Evolutionary conservation across 129 eudicot species (phyloP).

Genomic region (Lactuca saligna): DNA sequence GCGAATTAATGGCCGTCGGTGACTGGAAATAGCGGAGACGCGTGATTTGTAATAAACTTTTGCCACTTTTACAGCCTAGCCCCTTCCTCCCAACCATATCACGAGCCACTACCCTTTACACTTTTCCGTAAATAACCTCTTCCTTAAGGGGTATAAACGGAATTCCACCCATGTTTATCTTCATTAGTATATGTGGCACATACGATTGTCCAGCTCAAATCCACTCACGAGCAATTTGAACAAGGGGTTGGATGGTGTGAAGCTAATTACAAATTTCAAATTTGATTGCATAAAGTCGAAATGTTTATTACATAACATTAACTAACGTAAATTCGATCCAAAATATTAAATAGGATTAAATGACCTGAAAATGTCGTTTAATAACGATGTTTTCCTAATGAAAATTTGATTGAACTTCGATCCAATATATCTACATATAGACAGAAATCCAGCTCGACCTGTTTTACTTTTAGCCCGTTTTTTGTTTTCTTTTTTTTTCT

Average conservation of each 20-base stretch:
- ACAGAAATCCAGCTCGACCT: too few relatives aligned
- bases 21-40: constrained; percentile 31
- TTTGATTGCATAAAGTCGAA: not conserved
- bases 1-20: constrained; percentile 31
- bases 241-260: not conserved
- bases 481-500: too few relatives aligned
- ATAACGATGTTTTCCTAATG: too few relatives aligned
- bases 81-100: constrained; percentile 19
- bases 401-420: too few relatives aligned
- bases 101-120: constrained; percentile 26
- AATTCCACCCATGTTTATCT: constrained; percentile 14
- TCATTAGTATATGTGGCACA: constrained; percentile 5
- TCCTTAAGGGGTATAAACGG: constrained; percentile 5
- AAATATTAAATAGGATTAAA: too few relatives aligned
- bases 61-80: constrained; percentile 32
- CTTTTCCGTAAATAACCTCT: not conserved
- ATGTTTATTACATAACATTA: too few relatives aligned
- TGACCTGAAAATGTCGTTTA: too few relatives aligned
- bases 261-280: not conserved
- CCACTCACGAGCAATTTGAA: not conserved
- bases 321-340: too few relatives aligned
- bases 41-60: constrained; percentile 38
- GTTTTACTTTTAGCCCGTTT: too few relatives aligned
- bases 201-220: constrained; percentile 4
- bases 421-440: too few relatives aligned